Evolutionary conservation across 192 early-diverging fungal species (phyloP).

Genomic region (Fimicolochytrium jonesii): DNA sequence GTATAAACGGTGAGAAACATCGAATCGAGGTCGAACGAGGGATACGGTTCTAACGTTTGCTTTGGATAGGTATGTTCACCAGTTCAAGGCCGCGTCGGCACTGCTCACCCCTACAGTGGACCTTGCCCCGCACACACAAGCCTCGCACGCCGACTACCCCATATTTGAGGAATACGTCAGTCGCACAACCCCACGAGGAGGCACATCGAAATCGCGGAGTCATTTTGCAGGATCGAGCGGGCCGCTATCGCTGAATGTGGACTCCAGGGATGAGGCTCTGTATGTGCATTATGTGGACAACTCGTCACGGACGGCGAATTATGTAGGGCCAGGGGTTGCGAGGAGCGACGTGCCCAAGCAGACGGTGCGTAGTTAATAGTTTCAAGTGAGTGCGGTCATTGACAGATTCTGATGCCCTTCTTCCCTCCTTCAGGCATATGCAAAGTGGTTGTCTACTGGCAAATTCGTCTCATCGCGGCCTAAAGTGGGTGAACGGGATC

Average conservation of each 20-base stretch:
- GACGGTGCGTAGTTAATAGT: neutral
- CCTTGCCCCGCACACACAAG: slow-evolving; percentile 1
- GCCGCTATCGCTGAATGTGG: slow-evolving; percentile 12
- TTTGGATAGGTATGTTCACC: slow-evolving; percentile 33
- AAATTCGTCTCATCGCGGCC: slow-evolving; percentile 26
- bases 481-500: slow-evolving; percentile 9
- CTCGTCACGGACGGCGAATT: slow-evolving; percentile 5
- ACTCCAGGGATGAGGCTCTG: slow-evolving; percentile 27
- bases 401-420: slow-evolving; percentile 1
- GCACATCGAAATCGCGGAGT: neutral
- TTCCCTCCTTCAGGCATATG: slow-evolving; percentile 28
- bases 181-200: neutral
- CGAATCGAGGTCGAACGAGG: no score
- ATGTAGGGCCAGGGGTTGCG: slow-evolving; percentile 5
- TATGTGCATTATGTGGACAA: slow-evolving; percentile 28
- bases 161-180: slow-evolving; percentile 24
- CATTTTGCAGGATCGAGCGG: neutral
- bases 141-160: slow-evolving; percentile 26
- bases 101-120: slow-evolving; percentile 5
- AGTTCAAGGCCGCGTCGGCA: slow-evolving; percentile 35
- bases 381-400: neutral
- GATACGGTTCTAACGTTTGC: neutral
- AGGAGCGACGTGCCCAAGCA: slow-evolving; percentile 21
- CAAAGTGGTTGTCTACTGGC: slow-evolving; percentile 36
- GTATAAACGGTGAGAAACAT: slow-evolving; percentile 38